These are phyloP conservation scores for Coniferiporia sulphurascens DNA, from an alignment of 1,284 basidiomycete species.

Conservation along the genomic window DNA sequence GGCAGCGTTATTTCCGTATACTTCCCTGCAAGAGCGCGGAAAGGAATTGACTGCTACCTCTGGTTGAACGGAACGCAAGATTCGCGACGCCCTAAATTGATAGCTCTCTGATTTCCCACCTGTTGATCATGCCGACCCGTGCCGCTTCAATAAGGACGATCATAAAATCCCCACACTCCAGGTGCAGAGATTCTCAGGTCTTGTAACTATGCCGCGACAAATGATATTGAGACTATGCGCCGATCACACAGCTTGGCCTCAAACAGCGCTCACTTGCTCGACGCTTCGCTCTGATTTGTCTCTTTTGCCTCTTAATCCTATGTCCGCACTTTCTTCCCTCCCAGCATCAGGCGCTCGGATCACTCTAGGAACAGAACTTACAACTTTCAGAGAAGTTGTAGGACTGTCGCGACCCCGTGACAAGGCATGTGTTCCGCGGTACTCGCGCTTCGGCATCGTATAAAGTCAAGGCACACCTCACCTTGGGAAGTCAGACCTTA, in stretches of 20 bases:
- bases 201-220: too few species aligned
- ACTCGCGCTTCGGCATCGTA: not conserved
- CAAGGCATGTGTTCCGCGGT: not conserved
- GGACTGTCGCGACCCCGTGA: not conserved
- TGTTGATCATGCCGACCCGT: not conserved
- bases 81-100: not conserved
- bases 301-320: not conserved
- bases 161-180: not conserved
- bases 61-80: not conserved
- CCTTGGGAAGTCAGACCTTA: not conserved
- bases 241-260: not conserved
- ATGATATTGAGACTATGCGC: too few species aligned
- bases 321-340: not conserved
- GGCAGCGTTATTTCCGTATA: not conserved
- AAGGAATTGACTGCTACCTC: not conserved
- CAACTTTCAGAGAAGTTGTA: not conserved
- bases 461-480: not conserved
- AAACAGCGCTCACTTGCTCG: not conserved
- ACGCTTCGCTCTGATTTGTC: constrained; percentile 1
- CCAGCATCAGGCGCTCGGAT: constrained; percentile 7
- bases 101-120: not conserved
- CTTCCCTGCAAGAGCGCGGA: not conserved
- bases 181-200: too few species aligned
- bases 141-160: not conserved
- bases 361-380: not conserved